Evolutionary conservation across 2,329 filamentous ascomycete species (phyloP), one percentile per base, ranked within the genome.

Genomic region (Fusarium azukiicola): DNA sequence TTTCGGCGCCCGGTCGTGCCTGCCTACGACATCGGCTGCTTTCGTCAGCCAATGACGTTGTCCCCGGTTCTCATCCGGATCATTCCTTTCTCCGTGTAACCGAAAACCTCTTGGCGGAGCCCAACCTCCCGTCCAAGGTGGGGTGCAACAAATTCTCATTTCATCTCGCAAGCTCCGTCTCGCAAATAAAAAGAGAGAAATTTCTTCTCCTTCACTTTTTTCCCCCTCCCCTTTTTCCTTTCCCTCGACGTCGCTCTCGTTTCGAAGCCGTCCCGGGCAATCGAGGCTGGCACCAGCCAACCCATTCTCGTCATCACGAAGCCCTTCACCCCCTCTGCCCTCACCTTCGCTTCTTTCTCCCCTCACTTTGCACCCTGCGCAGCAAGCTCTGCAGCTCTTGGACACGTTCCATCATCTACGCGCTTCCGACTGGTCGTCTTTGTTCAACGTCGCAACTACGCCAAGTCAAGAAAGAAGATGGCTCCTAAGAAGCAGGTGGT

Each of bases 401-500:
- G 88, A 87, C 86, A 87, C 86, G 84, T 89, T 90, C 89, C 89
- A 84, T 86, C 89, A 84, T 86, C 87, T n/a, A 72, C 86, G 46
- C 88, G 91, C 89, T 89, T 90, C 86, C 89, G 90, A 87, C 90
- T 89, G 87, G 88, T 88, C 73, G 77, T 88, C 85, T 81, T 91
- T 83, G 88, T 90, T 87, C 88, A 90, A 81, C 89, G 87, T 85
- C 90, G 92, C 85, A 88, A 86, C 82, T 94, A 94, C 91, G 90
- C 91, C 85, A 93, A 92, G 86, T 94, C 92, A 88, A 91, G 89
- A 88, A 91, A 88, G 87, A 97, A 94, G 88, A 99, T 99, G 98
- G 92, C 96, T 90, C 98, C 98, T 88, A 99, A 99, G 93, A 99
- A 99, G 91, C 91, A 90, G 70, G 95, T 94, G 84, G 94, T 96